Evolutionary conservation across 106 monocot species (phyloP).

Genomic region (Vanilla planifolia): DNA sequence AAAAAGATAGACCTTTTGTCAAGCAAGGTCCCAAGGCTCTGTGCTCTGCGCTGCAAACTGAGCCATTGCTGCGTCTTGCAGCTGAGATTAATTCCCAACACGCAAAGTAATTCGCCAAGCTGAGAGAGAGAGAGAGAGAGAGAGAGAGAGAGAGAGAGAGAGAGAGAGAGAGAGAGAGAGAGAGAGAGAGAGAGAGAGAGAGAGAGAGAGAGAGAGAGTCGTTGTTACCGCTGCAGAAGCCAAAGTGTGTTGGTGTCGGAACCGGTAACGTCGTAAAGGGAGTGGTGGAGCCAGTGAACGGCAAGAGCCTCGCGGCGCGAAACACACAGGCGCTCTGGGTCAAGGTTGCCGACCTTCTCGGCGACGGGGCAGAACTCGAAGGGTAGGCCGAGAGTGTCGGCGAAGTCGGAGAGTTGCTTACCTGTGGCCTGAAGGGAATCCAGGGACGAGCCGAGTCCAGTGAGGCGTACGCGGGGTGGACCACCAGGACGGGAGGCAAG

Average conservation of each 20-base stretch:
- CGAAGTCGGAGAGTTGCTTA: conserved; percentile 83
- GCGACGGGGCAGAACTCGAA: conserved; percentile 84
- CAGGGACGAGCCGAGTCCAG: conserved; percentile 78
- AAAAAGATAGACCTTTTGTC: conserved; percentile 5
- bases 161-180: too few relatives aligned
- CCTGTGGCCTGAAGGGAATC: conserved; percentile 86
- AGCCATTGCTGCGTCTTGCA: too few relatives aligned
- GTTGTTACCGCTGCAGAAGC: conserved; percentile 69
- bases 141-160: too few relatives aligned
- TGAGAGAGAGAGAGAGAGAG: too few relatives aligned
- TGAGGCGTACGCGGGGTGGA: conserved; percentile 68
- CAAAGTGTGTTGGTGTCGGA: conserved; percentile 88
- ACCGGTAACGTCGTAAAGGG: conserved; percentile 93
- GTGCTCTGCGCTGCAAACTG: too few relatives aligned
- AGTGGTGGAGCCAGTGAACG: conserved; percentile 94
- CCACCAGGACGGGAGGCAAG: conserved; percentile 82
- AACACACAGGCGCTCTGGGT: conserved; percentile 62
- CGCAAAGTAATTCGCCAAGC: too few relatives aligned
- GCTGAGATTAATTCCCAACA: too few relatives aligned
- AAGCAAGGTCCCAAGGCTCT: too few relatives aligned
- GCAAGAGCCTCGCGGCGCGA: conserved; percentile 80
- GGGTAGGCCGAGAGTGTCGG: conserved; percentile 72
- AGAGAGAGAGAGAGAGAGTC: background rate
- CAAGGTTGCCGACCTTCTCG: conserved; percentile 81
- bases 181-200: background rate